Conservation (phyloP, 202 grass and related monocot species). For the Cymbopogon flexuosus region DNA sequence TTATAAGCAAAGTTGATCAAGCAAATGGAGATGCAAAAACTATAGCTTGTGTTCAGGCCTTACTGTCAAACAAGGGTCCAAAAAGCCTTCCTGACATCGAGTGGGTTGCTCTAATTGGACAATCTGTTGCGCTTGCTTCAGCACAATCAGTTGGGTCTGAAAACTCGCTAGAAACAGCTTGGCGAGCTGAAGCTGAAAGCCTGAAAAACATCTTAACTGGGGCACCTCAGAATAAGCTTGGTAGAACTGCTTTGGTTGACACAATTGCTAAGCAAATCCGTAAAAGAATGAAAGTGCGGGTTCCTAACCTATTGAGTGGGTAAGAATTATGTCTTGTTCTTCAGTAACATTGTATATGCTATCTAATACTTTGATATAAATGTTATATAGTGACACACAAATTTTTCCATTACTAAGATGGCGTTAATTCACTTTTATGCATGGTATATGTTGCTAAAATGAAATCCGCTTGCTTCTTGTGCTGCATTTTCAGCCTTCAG, state of each 20-base stretch:
- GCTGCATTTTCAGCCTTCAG: slow-evolving; percentile 55
- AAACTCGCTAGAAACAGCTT: slow-evolving; percentile 69
- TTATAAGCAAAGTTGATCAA: slow-evolving; percentile 84
- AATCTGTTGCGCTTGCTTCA: slow-evolving; percentile 67
- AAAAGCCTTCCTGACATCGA: slow-evolving; percentile 59
- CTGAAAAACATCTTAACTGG: slow-evolving; percentile 59
- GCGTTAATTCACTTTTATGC: background rate
- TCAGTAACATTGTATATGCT: background rate
- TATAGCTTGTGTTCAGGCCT: slow-evolving; percentile 61
- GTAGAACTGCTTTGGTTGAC: slow-evolving; percentile 57
- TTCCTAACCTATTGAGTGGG: slow-evolving; percentile 73
- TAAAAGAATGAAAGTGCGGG: slow-evolving; percentile 62
- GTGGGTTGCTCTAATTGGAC: slow-evolving; percentile 71
- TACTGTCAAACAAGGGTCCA: slow-evolving; percentile 56
- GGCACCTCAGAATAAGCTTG: slow-evolving; percentile 59
- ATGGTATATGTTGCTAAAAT: slow-evolving; percentile 1
- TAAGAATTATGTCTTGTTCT: slow-evolving; percentile 34
- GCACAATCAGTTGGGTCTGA: slow-evolving; percentile 59
- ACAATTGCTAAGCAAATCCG: slow-evolving; percentile 71
- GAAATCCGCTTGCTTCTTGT: background rate
- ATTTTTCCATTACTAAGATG: background rate
- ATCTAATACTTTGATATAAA: slow-evolving; percentile 11
- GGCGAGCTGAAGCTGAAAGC: slow-evolving; percentile 69
- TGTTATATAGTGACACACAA: background rate
- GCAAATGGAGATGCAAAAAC: slow-evolving; percentile 59